Evolutionary conservation across 2,329 filamentous ascomycete species (phyloP), one percentile per base, ranked within the genome.

Genomic region (Thelonectria rubi): DNA sequence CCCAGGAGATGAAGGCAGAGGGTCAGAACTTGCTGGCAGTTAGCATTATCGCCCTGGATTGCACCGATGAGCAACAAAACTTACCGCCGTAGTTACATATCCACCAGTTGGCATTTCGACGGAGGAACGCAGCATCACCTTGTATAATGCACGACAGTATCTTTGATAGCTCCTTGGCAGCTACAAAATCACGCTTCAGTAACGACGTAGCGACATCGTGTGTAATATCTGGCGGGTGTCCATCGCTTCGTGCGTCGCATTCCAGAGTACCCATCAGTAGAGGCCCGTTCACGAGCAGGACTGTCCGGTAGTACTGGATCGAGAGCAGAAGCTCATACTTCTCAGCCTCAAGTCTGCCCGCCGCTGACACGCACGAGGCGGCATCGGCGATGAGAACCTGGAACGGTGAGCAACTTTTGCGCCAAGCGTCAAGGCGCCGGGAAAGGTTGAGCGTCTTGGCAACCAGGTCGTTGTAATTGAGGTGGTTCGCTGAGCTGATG

Each of bases 251-350:
- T 10, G 62, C 65, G 15, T 49, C 51, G 10, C 50, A 48, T 46
- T 69, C 62, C n/a, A 71, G 50, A 0, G 62, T 55, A 14, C 49
- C 30, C 45, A 71, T 65, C 5, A 72, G 61, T 7, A 64, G 45
- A 20, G 26, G 37, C 5, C 58, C 58, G 18, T 61, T 50, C 15
- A 48, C 15, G 2, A 64, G 53, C 6, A 64, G 21, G 10, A 61
- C 40, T 1, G 58, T 58, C 24, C 58, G 53, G 68, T 86, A 20
- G 79, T 81, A 32, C 26, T 61, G 60, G 5, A 64, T 83, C 82
- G 84, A 82, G 78, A 84, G 65, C 73, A 72, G 37, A 7, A 69
- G 46, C 1, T 53, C 34, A 34, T 63, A 60, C n/a, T 57, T 45
- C 12, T 65, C 53, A 1, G 55, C 20, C 12, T 63, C 61, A n/a